A percentile compares a stretch with the other conserved stretches of the same genome.
These are phyloP conservation scores for Suillus spraguei DNA, from an alignment of 768 basidiomycete species.

Conservation along the genomic window DNA sequence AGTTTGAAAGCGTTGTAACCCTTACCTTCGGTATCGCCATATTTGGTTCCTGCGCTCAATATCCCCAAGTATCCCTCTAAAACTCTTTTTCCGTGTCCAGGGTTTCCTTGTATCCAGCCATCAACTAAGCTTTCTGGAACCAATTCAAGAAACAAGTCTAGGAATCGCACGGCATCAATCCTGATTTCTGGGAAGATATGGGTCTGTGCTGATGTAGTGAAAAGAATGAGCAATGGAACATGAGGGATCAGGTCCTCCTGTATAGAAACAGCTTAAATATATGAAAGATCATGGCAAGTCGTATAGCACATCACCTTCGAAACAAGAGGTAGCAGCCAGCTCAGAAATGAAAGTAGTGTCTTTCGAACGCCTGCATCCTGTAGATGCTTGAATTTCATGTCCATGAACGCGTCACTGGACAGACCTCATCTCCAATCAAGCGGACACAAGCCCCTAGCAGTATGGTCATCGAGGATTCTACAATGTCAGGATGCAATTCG, in stretches of 20 bases:
- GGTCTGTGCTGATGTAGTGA: constrained; percentile 87
- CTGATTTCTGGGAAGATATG: constrained; percentile 96
- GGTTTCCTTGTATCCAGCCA: constrained; percentile 62
- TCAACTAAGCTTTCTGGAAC: constrained; percentile 68
- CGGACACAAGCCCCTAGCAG: constrained; percentile 67
- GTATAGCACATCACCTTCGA: constrained; percentile 46
- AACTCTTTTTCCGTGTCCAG: constrained; percentile 61
- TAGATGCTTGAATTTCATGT: constrained; percentile 11
- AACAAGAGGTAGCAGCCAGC: constrained; percentile 72
- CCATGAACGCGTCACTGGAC: constrained; percentile 19
- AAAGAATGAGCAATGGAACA: constrained; percentile 74
- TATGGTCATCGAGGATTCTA: constrained; percentile 52
- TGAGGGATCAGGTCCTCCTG: constrained; percentile 79
- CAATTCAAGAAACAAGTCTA: constrained; percentile 71
- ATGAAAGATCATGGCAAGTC: background rate
- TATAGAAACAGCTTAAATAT: constrained; percentile 14
- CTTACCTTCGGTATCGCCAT: constrained; percentile 58
- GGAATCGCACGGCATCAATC: constrained; percentile 82
- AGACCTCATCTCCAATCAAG: constrained; percentile 81
- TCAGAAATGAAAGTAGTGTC: constrained; percentile 63
- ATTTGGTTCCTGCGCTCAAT: constrained; percentile 66
- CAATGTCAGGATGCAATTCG: constrained; percentile 56
- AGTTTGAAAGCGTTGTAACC: background rate
- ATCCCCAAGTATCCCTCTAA: constrained; percentile 83
- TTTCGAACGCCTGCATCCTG: constrained; percentile 85